These are phyloP conservation scores for Fusarium tricinctum DNA, from an alignment of 2,329 filamentous ascomycete genomes.

Conservation along the genomic window DNA sequence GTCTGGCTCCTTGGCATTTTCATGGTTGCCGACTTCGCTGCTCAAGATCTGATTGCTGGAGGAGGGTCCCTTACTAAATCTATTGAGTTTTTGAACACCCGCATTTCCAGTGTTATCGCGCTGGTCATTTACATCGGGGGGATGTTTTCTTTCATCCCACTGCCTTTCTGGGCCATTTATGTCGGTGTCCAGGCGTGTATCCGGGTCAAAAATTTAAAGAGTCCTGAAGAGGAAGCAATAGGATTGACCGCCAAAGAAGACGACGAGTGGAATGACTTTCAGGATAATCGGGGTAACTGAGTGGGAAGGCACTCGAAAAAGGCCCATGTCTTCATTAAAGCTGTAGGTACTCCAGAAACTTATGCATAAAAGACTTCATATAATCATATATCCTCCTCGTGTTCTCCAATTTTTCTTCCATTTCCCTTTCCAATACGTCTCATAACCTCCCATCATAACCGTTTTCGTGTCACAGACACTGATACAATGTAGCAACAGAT, in stretches of 20 bases:
- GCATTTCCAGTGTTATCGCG: constrained; percentile 1
- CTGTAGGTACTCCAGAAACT: constrained; percentile 16
- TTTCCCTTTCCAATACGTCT: background rate
- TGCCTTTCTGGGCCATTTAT: constrained; percentile 37
- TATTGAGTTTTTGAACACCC: constrained; percentile 7
- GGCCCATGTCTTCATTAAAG: constrained; percentile 16
- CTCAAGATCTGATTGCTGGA: constrained; percentile 19
- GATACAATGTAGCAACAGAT: constrained; percentile 27
- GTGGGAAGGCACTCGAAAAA: background rate
- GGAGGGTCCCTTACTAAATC: constrained; percentile 8
- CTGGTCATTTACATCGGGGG: constrained; percentile 9
- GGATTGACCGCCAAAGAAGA: constrained; percentile 22
- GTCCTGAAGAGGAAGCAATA: constrained; percentile 22
- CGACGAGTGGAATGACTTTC: constrained; percentile 28
- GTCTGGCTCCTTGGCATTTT: constrained; percentile 30
- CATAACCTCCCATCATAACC: background rate
- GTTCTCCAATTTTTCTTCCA: background rate
- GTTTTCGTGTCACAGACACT: constrained; percentile 32
- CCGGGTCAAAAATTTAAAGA: constrained; percentile 27
- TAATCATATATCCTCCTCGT: constrained; percentile 17
- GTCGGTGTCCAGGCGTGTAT: constrained; percentile 29
- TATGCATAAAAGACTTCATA: constrained; percentile 22
- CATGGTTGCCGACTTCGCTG: constrained; percentile 6
- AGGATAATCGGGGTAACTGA: constrained; percentile 26
- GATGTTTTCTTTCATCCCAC: constrained; percentile 3